Evolutionary conservation across 2,329 filamentous ascomycete species (phyloP).

Genomic region (Albophoma yamanashiensis): DNA sequence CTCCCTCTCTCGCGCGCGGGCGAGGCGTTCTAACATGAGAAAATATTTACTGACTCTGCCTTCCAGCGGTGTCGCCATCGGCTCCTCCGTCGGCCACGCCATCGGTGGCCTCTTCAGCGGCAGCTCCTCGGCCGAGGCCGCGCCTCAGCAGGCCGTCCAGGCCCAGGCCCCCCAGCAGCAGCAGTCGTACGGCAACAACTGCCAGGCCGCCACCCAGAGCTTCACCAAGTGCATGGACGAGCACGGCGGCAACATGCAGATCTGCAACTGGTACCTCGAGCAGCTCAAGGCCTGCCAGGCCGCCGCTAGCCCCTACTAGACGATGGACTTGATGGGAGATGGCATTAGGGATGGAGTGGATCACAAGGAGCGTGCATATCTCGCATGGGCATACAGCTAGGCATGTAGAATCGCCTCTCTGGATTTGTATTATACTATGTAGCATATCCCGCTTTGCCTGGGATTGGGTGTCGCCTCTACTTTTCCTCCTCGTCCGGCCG

Average conservation of each 20-base stretch:
- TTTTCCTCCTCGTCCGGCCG: conserved; percentile 45
- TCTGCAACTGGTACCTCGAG: conserved; percentile 97
- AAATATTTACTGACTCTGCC: background rate
- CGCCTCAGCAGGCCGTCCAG: conserved; percentile 36
- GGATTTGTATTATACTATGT: conserved; percentile 17
- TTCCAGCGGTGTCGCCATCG: conserved; percentile 84
- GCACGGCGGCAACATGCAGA: conserved; percentile 84
- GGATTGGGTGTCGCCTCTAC: conserved; percentile 1
- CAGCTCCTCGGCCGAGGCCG: conserved; percentile 44
- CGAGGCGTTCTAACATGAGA: no score
- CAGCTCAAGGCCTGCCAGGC: conserved; percentile 87
- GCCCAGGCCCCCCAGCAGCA: conserved; percentile 34
- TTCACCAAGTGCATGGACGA: conserved; percentile 98
- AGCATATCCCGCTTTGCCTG: conserved; percentile 14
- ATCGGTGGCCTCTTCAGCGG: conserved; percentile 82
- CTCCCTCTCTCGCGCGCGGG: background rate
- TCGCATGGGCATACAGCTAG: background rate
- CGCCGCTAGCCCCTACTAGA: conserved; percentile 61
- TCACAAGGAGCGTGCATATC: background rate
- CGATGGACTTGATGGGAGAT: background rate
- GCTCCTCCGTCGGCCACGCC: conserved; percentile 89
- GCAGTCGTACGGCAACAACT: conserved; percentile 51
- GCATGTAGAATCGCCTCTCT: background rate
- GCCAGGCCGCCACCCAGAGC: conserved; percentile 66
- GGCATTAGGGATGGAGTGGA: background rate